phyloP scores from a whole-genome alignment of 257 asterid genomes.

The Petrea volubilis region DNA sequence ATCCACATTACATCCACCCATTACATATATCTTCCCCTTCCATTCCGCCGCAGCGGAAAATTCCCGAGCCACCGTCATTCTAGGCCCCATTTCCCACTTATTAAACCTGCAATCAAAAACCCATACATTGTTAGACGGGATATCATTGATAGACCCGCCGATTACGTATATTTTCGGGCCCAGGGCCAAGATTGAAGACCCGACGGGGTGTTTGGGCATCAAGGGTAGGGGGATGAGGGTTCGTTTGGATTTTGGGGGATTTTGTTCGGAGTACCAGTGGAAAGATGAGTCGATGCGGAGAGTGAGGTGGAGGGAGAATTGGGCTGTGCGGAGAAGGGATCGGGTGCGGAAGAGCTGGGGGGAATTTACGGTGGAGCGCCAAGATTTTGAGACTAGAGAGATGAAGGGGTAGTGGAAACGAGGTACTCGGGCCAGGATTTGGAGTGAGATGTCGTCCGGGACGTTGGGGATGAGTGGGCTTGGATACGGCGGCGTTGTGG shows the following conservation, averaged over 20 bases:
- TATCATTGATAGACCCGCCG: slow-evolving; percentile 75
- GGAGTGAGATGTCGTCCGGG: slow-evolving; percentile 78
- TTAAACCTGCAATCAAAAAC: slow-evolving; percentile 74
- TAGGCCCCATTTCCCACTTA: slow-evolving; percentile 74
- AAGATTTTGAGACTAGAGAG: slow-evolving; percentile 73
- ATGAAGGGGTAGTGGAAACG: slow-evolving; percentile 55
- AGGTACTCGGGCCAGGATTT: slow-evolving; percentile 74
- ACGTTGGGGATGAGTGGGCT: slow-evolving; percentile 49
- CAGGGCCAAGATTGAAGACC: slow-evolving; percentile 59
- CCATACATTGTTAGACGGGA: slow-evolving; percentile 60
- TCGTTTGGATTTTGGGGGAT: slow-evolving; percentile 27
- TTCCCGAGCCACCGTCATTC: slow-evolving; percentile 70
- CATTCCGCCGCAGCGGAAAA: slow-evolving; percentile 74
- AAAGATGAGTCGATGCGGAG: slow-evolving; percentile 59
- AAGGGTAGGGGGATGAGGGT: slow-evolving; percentile 48
- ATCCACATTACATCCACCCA: slow-evolving; percentile 91
- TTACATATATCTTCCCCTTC: slow-evolving; percentile 61
- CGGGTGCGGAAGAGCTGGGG: slow-evolving; percentile 61
- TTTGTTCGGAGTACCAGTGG: slow-evolving; percentile 59
- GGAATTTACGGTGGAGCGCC: slow-evolving; percentile 58
- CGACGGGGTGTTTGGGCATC: slow-evolving; percentile 58
- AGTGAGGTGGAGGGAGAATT: slow-evolving; percentile 59
- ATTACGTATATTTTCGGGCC: slow-evolving; percentile 68
- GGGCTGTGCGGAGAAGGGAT: slow-evolving; percentile 52
- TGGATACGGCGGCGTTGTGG: slow-evolving; percentile 12